A percentile compares a stretch with the other conserved stretches of the same genome.
Evolutionary conservation across 495 filamentous ascomycete species (phyloP).

Genomic region (Talaromyces thailandensis): DNA sequence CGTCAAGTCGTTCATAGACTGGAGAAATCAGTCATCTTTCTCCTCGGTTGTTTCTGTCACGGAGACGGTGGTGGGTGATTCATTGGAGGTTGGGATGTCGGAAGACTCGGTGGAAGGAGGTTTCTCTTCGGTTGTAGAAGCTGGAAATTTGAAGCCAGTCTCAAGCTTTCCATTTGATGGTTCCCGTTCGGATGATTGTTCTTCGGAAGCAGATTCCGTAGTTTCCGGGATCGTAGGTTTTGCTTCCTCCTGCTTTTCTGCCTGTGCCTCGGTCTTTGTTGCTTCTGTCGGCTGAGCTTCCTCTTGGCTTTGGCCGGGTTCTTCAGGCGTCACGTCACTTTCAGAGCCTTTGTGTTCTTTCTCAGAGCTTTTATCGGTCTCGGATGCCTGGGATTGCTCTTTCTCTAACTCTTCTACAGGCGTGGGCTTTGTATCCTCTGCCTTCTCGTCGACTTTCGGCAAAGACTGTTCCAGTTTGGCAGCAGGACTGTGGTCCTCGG

Average conservation of each 20-base stretch:
- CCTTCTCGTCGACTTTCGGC: conserved; percentile 1
- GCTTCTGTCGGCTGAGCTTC: neutral
- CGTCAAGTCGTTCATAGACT: conserved; percentile 1
- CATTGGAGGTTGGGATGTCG: neutral
- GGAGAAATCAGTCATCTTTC: neutral
- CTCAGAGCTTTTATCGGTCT: neutral
- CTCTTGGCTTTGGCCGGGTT: neutral
- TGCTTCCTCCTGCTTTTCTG: neutral
- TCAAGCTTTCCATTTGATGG: neutral
- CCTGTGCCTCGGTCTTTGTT: neutral
- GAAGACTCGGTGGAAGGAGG: neutral
- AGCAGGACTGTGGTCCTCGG: conserved; percentile 48
- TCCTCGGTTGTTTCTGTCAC: neutral
- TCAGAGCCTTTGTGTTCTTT: neutral
- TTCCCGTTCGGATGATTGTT: neutral
- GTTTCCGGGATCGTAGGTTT: neutral
- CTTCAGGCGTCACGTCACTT: neutral
- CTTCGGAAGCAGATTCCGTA: neutral
- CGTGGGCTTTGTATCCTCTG: neutral
- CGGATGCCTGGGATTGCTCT: neutral
- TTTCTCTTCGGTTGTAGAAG: neutral
- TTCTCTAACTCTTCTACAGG: neutral
- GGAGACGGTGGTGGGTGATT: neutral
- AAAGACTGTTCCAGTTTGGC: conserved; percentile 2
- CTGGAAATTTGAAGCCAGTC: neutral